Conservation (phyloP, 192 early-diverging fungal species). For the Obelidium mucronatum region DNA sequence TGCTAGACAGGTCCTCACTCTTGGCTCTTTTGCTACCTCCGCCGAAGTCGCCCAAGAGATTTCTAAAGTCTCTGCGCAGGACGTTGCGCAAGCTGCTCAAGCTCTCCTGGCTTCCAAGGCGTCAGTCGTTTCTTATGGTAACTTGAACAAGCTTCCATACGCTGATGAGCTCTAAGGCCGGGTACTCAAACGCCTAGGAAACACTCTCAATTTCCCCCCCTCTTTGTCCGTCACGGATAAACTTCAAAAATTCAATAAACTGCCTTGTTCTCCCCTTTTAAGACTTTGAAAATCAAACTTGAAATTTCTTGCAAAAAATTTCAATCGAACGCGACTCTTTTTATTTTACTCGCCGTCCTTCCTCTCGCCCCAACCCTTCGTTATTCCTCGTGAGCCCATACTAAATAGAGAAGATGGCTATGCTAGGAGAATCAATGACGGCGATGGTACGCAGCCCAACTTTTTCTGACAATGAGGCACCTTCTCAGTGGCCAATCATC, state of each 20-base stretch:
- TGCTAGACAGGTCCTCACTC: conserved; percentile 40
- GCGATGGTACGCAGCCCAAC: background rate
- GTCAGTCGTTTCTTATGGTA: conserved; percentile 80
- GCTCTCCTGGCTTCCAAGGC: conserved; percentile 73
- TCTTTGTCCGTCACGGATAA: no score
- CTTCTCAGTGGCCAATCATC: background rate
- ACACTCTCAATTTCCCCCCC: no score
- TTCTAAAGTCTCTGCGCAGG: conserved; percentile 62
- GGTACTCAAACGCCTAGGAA: no score
- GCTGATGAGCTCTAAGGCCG: conserved; percentile 75
- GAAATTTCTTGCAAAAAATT: no score
- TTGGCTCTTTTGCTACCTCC: conserved; percentile 47
- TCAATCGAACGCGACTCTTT: no score
- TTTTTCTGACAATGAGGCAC: background rate
- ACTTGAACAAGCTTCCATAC: conserved; percentile 75
- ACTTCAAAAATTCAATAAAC: no score
- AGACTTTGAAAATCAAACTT: no score
- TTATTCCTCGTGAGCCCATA: no score
- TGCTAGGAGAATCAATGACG: conserved; percentile 25
- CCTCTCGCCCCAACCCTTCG: no score
- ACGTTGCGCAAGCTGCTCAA: conserved; percentile 69
- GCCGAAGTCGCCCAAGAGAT: conserved; percentile 69
- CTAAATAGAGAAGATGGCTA: conserved; percentile 23
- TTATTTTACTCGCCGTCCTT: no score
- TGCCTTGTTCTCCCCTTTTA: no score